Percentiles rank a stretch among this genome's conserved stretches.
Evolutionary conservation across 2,329 filamentous ascomycete genomes (phyloP).

Genomic region (Lizonia empirigonia): DNA sequence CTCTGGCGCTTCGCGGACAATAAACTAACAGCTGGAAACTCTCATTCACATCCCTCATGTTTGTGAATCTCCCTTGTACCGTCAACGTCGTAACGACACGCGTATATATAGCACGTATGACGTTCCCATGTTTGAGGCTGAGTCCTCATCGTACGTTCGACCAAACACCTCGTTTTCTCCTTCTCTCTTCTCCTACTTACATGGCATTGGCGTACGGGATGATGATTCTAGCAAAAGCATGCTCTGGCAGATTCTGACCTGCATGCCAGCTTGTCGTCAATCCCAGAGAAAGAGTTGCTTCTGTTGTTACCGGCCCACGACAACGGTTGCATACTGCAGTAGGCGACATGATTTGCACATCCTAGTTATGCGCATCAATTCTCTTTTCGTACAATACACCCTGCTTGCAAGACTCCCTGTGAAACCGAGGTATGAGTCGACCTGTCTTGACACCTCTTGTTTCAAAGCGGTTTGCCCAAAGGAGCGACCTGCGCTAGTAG

Average conservation of each 20-base stretch:
- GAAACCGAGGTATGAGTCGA: slow-evolving; percentile 5
- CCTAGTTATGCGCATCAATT: background rate
- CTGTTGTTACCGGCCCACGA: background rate
- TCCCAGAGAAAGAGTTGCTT: background rate
- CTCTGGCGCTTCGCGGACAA: background rate
- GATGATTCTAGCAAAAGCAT: background rate
- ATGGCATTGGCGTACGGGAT: too few relatives aligned
- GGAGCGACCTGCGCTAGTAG: background rate
- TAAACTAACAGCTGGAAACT: background rate
- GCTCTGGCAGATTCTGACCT: background rate
- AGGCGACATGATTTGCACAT: background rate
- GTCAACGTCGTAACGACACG: background rate
- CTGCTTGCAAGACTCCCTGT: background rate
- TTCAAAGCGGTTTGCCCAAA: background rate
- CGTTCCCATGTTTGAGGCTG: background rate
- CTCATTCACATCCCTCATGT: background rate
- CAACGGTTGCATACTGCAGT: background rate
- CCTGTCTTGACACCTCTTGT: slow-evolving; percentile 4
- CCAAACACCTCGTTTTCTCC: background rate
- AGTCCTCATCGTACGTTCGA: background rate
- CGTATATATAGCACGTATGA: background rate
- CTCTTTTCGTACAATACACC: background rate
- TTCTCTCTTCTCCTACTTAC: background rate
- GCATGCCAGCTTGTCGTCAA: background rate
- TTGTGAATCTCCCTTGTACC: background rate